Base-by-base conservation (phyloP, 805 yeast species). In the Candida pseudofarinosa region DNA sequence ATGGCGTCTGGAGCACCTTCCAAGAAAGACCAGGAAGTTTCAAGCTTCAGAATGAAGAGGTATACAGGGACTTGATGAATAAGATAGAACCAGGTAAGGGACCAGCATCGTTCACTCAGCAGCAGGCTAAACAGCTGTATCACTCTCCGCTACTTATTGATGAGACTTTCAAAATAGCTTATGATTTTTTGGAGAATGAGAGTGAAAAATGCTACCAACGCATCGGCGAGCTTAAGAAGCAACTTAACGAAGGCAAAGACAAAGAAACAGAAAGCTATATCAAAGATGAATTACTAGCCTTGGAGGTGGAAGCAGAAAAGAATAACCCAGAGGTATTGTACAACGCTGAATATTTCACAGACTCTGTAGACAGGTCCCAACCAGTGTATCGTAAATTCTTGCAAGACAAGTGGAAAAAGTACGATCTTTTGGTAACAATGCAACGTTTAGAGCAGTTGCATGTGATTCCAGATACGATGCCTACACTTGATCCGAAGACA, bases 381-480 rank as follows among this genome's bases (percentile, higher is more conserved):
- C 95, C 97, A 4, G 86, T 89, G n/a, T 90, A 81, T 67, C 80
- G 96, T 60, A 66, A 78, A 39, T 69, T 79, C 49, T 77, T 86
- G 45, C 69, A 78, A 53, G 67, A 82, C 47, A 77, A 83, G 49
- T 91, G 97, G 97, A 77, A 80, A 59, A 54, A 63, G 12, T 72
- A 81, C 48, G 82, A 79, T 35, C 79, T 80, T 63, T 85, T 88
- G 87, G 59, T 88, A 40, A 70, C 83, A 41, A 88, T 93, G 93
- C 97, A 93, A 69, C 81, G 98, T 69, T 65, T 93, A 41, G 99
- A 93, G 67, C 81, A 85, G 43, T 68, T 88, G 52, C 77, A 76
- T 35, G 88, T 88, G 35, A 86, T 93, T 45, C 99, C 99, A 13
- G 99, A 93, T 60, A 90, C 98, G 3, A 60, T 93, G 62, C 93